These are phyloP conservation scores for Raddia distichophylla DNA, from an alignment of 176 grass and related monocot species.

Conservation along the genomic window DNA sequence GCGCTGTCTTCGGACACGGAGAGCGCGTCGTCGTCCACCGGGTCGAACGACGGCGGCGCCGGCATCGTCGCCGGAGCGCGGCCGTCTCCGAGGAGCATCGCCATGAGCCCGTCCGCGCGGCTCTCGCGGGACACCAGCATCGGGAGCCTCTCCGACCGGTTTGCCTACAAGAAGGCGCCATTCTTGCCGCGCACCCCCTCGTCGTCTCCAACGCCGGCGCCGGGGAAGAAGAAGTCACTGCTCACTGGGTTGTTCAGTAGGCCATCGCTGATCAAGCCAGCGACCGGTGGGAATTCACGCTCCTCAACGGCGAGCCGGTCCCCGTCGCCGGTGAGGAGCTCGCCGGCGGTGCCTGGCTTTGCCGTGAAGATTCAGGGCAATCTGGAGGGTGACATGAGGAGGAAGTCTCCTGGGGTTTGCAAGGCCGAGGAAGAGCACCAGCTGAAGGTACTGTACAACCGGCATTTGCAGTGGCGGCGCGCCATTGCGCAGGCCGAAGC, in stretches of 20 bases:
- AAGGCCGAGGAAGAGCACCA: constrained; percentile 65
- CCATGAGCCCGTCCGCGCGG: constrained; percentile 4
- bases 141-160: constrained; percentile 28
- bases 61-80: constrained; percentile 9
- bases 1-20: constrained; percentile 58
- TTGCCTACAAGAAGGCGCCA: constrained; percentile 8
- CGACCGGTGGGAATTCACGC: constrained; percentile 13
- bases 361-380: constrained; percentile 13
- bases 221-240: constrained; percentile 17
- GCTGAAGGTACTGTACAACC: constrained; percentile 51
- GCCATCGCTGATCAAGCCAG: not conserved
- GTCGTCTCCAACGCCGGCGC: constrained; percentile 28
- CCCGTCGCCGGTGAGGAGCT: constrained; percentile 41
- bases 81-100: constrained; percentile 21
- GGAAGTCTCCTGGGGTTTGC: constrained; percentile 34
- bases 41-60: constrained; percentile 4
- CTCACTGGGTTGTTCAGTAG: constrained; percentile 18
- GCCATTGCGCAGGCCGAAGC: constrained; percentile 45
- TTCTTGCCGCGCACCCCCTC: constrained; percentile 22
- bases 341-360: not conserved
- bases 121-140: constrained; percentile 30
- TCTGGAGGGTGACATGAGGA: constrained; percentile 32
- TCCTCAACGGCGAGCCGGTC: constrained; percentile 26
- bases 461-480: constrained; percentile 59
- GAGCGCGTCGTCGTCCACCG: constrained; percentile 59